A percentile compares a stretch with the other conserved stretches of the same genome.
Conservation (phyloP, 768 basidiomycete species). For the Lactarius indigo region DNA sequence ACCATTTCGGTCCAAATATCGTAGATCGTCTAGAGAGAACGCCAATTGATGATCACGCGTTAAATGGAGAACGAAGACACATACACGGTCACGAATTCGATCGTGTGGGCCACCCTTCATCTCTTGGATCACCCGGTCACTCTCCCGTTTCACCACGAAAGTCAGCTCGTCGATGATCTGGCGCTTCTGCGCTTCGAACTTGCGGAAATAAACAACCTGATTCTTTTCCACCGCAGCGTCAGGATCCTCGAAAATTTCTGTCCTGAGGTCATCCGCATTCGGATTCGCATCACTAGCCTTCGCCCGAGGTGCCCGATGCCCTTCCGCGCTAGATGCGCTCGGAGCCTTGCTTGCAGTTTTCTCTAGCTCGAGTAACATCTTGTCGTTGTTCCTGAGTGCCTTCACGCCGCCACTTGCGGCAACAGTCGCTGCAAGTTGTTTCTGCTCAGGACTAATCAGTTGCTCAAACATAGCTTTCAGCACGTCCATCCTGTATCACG, state of each 20-base stretch:
- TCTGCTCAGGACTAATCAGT: conserved; percentile 23
- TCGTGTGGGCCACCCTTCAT: conserved; percentile 30
- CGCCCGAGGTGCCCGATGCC: neutral
- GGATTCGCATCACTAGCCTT: neutral
- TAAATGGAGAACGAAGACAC: neutral
- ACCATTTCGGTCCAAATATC: conserved; percentile 31
- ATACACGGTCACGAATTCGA: conserved; percentile 5
- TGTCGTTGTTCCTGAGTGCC: conserved; percentile 25
- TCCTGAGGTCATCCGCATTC: conserved; percentile 3
- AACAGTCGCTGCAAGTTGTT: conserved; percentile 15
- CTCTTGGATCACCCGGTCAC: conserved; percentile 22
- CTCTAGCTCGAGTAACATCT: conserved; percentile 25
- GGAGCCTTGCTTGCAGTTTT: conserved; percentile 18
- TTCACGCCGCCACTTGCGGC: conserved; percentile 27
- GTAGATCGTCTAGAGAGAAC: neutral
- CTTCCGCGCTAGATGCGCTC: neutral
- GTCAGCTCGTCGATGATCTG: conserved; percentile 21
- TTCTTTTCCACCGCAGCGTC: conserved; percentile 26
- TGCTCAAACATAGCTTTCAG: conserved; percentile 23
- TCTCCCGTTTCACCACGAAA: conserved; percentile 24
- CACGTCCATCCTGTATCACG: conserved; percentile 19
- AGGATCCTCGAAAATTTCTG: conserved; percentile 28
- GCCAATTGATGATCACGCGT: neutral
- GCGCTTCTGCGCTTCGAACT: conserved; percentile 26
- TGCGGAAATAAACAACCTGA: conserved; percentile 23